Percentiles rank a stretch among this genome's conserved stretches.
These are phyloP conservation scores for Aspergillus caelatus DNA, from an alignment of 2,329 filamentous ascomycete species.

Conservation along the genomic window DNA sequence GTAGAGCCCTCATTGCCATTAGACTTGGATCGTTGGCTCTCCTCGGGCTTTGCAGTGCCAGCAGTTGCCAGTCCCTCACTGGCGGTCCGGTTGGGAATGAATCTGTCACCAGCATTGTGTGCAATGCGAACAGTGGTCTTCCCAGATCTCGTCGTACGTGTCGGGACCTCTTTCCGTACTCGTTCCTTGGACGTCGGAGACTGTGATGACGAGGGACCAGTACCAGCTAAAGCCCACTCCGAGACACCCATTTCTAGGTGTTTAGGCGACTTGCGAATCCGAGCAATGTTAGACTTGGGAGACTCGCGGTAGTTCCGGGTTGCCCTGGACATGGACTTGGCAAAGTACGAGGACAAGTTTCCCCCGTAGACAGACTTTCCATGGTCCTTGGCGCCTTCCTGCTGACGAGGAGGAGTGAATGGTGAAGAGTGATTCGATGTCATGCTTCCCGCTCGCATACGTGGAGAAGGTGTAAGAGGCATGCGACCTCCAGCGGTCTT, in stretches of 20 bases:
- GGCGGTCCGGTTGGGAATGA: slow-evolving; percentile 90
- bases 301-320: slow-evolving; percentile 72
- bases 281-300: slow-evolving; percentile 88
- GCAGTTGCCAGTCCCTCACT: slow-evolving; percentile 85
- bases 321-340: slow-evolving; percentile 59
- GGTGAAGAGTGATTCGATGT: slow-evolving; percentile 68
- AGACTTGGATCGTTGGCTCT: slow-evolving; percentile 73
- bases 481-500: slow-evolving; percentile 93
- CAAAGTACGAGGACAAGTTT: slow-evolving; percentile 77
- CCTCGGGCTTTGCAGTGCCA: slow-evolving; percentile 82
- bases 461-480: slow-evolving; percentile 90
- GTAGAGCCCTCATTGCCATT: slow-evolving; percentile 71
- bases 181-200: slow-evolving; percentile 64
- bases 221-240: slow-evolving; percentile 88
- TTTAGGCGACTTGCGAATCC: slow-evolving; percentile 72
- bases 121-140: slow-evolving; percentile 75
- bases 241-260: slow-evolving; percentile 90
- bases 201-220: slow-evolving; percentile 61
- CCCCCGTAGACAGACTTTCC: slow-evolving; percentile 75
- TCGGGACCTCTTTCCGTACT: slow-evolving; percentile 57
- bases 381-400: slow-evolving; percentile 58
- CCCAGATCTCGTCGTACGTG: slow-evolving; percentile 50
- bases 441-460: slow-evolving; percentile 57
- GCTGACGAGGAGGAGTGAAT: slow-evolving; percentile 70
- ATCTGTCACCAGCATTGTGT: slow-evolving; percentile 80